phyloP scores from a whole-genome alignment of 805 yeast genomes.

The Kuraishia hungarica region DNA sequence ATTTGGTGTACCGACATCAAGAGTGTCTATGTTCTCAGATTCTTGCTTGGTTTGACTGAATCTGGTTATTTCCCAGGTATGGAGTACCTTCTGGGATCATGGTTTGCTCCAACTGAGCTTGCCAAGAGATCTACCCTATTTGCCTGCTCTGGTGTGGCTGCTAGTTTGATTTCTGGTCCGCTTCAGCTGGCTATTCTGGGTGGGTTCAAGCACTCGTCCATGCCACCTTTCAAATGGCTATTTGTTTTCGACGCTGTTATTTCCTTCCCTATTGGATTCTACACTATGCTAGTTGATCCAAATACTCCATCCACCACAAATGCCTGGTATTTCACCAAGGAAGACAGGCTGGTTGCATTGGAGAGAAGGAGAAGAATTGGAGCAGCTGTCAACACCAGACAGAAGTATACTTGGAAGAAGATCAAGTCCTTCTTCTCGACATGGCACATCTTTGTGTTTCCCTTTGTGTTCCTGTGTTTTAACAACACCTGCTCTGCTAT shows the following conservation, averaged over 20 bases:
- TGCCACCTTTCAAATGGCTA: conserved; percentile 33
- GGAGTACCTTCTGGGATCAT: conserved; percentile 31
- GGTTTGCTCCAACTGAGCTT: conserved; percentile 25
- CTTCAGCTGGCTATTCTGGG: conserved; percentile 24
- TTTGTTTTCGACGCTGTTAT: conserved; percentile 36
- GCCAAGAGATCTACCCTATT: conserved; percentile 26
- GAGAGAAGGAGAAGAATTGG: conserved; percentile 34
- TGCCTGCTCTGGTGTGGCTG: conserved; percentile 26
- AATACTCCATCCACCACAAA: conserved; percentile 36
- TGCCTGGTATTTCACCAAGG: conserved; percentile 32
- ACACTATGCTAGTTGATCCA: conserved; percentile 33
- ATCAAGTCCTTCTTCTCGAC: conserved; percentile 33
- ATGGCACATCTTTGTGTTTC: conserved; percentile 41
- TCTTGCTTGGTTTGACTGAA: conserved; percentile 35
- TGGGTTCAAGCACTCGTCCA: conserved; percentile 10
- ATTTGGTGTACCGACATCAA: conserved; percentile 19
- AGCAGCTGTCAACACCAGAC: conserved; percentile 27
- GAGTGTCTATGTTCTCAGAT: conserved; percentile 23
- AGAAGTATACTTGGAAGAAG: conserved; percentile 29
- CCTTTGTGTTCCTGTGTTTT: conserved; percentile 27
- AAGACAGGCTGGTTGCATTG: conserved; percentile 35
- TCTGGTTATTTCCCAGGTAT: conserved; percentile 43
- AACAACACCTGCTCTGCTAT: conserved; percentile 27
- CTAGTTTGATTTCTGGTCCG: conserved; percentile 28
- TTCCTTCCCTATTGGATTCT: conserved; percentile 27